A percentile compares a stretch with the other conserved stretches of the same genome.
Evolutionary conservation across 1,139 yeast species (phyloP).

Genomic region (Lodderomyces parapsilosis): DNA sequence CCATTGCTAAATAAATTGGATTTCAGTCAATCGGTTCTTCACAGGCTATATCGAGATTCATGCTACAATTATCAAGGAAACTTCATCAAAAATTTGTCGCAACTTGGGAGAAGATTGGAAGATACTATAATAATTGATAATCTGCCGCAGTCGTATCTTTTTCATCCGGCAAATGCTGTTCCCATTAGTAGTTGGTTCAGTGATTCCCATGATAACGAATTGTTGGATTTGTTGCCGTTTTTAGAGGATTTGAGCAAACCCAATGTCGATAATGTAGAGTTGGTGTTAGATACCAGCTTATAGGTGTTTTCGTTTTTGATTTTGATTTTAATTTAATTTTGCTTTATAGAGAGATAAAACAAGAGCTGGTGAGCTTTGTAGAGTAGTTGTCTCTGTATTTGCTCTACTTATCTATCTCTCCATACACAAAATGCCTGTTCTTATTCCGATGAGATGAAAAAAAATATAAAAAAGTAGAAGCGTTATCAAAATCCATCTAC

Average conservation of each 20-base stretch:
- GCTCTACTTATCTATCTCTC: background rate
- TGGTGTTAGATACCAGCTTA: conserved; percentile 63
- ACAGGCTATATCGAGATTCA: conserved; percentile 84
- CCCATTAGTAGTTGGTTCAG: conserved; percentile 99
- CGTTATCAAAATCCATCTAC: too few species aligned
- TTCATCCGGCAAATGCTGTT: conserved; percentile 96
- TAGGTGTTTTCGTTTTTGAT: conserved; percentile 25
- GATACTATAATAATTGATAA: conserved; percentile 91
- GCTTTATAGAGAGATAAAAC: conserved; percentile 29
- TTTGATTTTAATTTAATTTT: background rate
- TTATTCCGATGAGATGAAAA: background rate
- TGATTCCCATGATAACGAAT: conserved; percentile 95
- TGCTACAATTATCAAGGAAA: conserved; percentile 74
- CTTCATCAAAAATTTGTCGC: conserved; percentile 89
- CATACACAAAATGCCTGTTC: background rate
- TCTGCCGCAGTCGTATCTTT: conserved; percentile 94
- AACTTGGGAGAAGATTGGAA: conserved; percentile 85
- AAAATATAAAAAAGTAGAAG: too few species aligned
- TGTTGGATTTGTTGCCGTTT: conserved; percentile 86
- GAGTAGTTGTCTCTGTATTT: too few species aligned
- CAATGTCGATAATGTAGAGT: conserved; percentile 77
- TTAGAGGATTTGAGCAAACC: conserved; percentile 74
- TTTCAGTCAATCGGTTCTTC: conserved; percentile 70
- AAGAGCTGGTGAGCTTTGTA: too few species aligned
- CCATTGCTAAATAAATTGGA: conserved; percentile 91